phyloP scores from a whole-genome alignment of 2,329 filamentous ascomycete genomes.

The Trichoderma endophyticum region DNA sequence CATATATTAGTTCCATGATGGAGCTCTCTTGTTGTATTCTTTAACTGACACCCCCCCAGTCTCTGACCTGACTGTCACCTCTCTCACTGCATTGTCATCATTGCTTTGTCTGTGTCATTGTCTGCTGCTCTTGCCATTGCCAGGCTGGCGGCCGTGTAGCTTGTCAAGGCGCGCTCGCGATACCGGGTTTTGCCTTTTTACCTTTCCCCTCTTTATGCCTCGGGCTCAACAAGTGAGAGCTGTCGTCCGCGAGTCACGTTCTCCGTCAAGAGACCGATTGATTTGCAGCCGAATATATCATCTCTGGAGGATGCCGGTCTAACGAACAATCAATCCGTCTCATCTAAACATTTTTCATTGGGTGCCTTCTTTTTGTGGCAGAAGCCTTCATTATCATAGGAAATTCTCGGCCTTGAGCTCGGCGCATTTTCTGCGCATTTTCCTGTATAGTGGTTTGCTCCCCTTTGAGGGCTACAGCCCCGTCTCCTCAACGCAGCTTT shows the following conservation, averaged over 20 bases:
- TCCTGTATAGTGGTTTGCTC: neutral
- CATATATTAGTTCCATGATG: constrained; percentile 15
- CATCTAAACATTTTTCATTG: neutral
- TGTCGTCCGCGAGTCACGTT: neutral
- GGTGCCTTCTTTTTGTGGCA: neutral
- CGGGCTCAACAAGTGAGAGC: neutral
- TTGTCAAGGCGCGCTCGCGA: constrained; percentile 8
- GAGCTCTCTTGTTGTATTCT: constrained; percentile 12
- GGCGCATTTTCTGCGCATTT: neutral
- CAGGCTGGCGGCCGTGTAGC: constrained; percentile 10
- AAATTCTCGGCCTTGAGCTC: neutral
- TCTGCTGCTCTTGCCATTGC: neutral
- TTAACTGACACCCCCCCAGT: constrained; percentile 13
- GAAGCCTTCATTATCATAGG: neutral
- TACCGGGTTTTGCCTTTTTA: neutral
- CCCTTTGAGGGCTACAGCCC: neutral
- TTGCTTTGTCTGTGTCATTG: neutral
- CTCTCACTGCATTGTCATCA: neutral
- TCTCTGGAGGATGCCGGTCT: neutral
- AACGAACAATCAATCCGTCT: neutral
- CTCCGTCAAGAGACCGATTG: constrained; percentile 5
- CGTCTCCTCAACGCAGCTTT: neutral
- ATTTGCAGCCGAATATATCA: neutral
- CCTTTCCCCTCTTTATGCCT: constrained; percentile 12
- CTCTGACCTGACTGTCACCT: constrained; percentile 1